phyloP scores from a whole-genome alignment of 257 asterid genomes.

The Solanum chmielewskii region DNA sequence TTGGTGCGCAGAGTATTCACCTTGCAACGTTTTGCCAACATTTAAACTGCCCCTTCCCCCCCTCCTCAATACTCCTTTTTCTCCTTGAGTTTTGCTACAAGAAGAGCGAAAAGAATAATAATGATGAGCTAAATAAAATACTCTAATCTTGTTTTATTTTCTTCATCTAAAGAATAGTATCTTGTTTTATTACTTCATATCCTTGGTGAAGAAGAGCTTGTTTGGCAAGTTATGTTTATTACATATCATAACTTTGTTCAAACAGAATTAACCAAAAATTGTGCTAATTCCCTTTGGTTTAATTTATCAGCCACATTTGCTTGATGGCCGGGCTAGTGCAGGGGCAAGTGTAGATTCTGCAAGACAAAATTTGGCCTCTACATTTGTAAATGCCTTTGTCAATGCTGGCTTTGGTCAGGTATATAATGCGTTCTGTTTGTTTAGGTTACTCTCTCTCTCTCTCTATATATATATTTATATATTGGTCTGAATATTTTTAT shows the following conservation, averaged over 20 bases:
- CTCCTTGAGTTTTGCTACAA: neutral
- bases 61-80: neutral
- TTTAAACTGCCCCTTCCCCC: neutral
- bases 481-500: neutral
- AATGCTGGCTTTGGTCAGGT: constrained; percentile 99
- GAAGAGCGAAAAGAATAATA: neutral
- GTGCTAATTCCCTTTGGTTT: neutral
- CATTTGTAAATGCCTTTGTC: constrained; percentile 95
- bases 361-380: constrained; percentile 92
- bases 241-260: neutral
- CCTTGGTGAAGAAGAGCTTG: neutral
- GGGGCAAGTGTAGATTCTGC: constrained; percentile 95
- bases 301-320: constrained; percentile 69
- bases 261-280: neutral
- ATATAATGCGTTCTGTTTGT: neutral
- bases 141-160: neutral
- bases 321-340: constrained; percentile 87
- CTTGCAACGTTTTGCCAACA: neutral
- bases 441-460: neutral
- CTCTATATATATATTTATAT: neutral
- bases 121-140: neutral
- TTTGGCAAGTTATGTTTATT: neutral
- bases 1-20: neutral
- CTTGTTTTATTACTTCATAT: neutral
- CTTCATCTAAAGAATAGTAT: neutral